Percentiles rank a stretch among this genome's conserved stretches.
Conservation (phyloP, 164 flowering plant species). For the Kingdonia uniflora region DNA sequence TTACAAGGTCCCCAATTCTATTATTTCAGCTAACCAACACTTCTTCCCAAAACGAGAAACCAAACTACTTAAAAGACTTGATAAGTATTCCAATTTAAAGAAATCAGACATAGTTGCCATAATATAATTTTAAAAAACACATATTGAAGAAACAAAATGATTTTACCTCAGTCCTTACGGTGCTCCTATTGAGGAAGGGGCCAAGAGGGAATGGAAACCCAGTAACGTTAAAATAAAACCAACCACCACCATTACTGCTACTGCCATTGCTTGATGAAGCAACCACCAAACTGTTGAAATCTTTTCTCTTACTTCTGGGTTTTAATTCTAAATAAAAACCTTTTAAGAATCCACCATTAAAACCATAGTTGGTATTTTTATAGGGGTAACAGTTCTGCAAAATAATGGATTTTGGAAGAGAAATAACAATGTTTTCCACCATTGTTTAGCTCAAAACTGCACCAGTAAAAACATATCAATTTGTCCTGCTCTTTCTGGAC, state of each 20-base stretch:
- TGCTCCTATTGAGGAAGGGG: slow-evolving; percentile 84
- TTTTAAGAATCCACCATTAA: slow-evolving; percentile 35
- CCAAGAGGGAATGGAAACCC: slow-evolving; percentile 98
- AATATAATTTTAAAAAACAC: background rate
- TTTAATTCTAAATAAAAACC: slow-evolving; percentile 22
- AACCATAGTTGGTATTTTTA: slow-evolving; percentile 22
- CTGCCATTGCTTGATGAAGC: slow-evolving; percentile 32
- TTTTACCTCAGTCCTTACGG: slow-evolving; percentile 78
- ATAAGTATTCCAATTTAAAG: too few species aligned
- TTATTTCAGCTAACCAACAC: too few species aligned
- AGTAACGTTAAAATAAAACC: slow-evolving; percentile 84
- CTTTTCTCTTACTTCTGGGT: slow-evolving; percentile 25
- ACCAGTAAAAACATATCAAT: too few species aligned
- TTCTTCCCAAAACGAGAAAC: background rate
- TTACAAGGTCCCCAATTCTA: too few species aligned
- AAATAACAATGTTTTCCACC: slow-evolving; percentile 39
- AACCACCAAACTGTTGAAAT: slow-evolving; percentile 31
- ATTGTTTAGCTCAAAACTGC: too few species aligned
- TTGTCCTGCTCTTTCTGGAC: too few species aligned
- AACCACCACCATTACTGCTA: slow-evolving; percentile 22
- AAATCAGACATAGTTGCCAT: background rate
- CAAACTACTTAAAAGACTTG: background rate
- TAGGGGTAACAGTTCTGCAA: slow-evolving; percentile 20
- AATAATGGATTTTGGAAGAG: slow-evolving; percentile 36
- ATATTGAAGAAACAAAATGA: background rate